Conservation (phyloP, 305 asterid genomes). For the Fraxinus baroniana region DNA sequence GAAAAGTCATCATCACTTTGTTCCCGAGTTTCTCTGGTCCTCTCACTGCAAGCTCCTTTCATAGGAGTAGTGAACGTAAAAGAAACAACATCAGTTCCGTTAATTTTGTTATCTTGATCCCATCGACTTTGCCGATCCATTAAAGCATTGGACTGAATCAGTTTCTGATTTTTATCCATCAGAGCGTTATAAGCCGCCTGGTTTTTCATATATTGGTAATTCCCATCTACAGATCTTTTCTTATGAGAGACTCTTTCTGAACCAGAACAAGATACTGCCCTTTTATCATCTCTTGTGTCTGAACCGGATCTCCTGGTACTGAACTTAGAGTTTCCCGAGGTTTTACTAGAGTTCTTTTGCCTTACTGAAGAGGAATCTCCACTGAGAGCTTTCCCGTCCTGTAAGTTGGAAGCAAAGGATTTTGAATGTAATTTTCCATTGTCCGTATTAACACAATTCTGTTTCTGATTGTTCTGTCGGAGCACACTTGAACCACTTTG, state of each 20-base stretch:
- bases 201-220: conserved; percentile 51
- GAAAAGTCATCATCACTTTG: conserved; percentile 24
- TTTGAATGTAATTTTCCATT: conserved; percentile 50
- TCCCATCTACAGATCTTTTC: conserved; percentile 71
- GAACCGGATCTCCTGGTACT: conserved; percentile 50
- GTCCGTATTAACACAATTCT: conserved; percentile 48
- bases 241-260: conserved; percentile 47
- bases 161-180: conserved; percentile 39
- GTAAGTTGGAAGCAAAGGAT: conserved; percentile 29
- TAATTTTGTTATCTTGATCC: conserved; percentile 44
- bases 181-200: conserved; percentile 26
- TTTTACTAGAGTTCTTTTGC: conserved; percentile 45
- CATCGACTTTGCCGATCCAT: conserved; percentile 38
- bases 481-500: conserved; percentile 47
- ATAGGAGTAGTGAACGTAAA: conserved; percentile 92
- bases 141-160: conserved; percentile 31
- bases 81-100: conserved; percentile 69
- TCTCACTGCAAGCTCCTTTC: conserved; percentile 36
- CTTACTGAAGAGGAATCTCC: conserved; percentile 49
- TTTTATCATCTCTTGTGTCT: conserved; percentile 43
- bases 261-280: conserved; percentile 41
- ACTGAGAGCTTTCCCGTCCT: conserved; percentile 39
- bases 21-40: conserved; percentile 37
- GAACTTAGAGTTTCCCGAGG: conserved; percentile 43
- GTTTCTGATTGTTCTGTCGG: conserved; percentile 83